These are phyloP conservation scores for Endocalyx cinctus DNA, from an alignment of 2,329 filamentous ascomycete species.

Conservation along the genomic window DNA sequence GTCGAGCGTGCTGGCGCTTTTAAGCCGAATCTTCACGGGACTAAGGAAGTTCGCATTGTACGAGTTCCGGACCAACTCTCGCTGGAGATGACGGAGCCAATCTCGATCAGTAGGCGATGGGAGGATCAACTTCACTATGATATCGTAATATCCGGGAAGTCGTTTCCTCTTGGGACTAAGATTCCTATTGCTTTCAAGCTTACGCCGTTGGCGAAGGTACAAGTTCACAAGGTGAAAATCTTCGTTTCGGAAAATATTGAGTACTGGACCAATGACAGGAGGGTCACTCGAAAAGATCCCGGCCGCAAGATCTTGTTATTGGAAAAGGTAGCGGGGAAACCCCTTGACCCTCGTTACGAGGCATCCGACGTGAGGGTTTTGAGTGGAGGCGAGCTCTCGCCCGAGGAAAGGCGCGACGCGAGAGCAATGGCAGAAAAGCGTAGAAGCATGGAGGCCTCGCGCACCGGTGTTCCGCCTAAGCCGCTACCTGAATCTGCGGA, in stretches of 20 bases:
- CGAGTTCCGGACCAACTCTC: constrained; percentile 83
- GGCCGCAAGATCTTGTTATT: constrained; percentile 81
- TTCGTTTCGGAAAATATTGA: constrained; percentile 87
- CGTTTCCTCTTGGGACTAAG: constrained; percentile 80
- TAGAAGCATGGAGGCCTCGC: constrained; percentile 50
- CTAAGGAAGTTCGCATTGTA: constrained; percentile 77
- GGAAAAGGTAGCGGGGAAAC: constrained; percentile 79
- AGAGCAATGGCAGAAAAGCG: constrained; percentile 41
- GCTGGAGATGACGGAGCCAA: constrained; percentile 85
- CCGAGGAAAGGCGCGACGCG: constrained; percentile 43
- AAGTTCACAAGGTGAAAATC: constrained; percentile 88
- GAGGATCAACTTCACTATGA: constrained; percentile 95
- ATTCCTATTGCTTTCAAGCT: constrained; percentile 93
- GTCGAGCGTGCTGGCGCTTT: constrained; percentile 87
- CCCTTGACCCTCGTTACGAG: constrained; percentile 66
- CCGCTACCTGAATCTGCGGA: constrained; percentile 50
- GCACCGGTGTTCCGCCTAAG: constrained; percentile 32
- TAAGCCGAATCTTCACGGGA: constrained; percentile 78
- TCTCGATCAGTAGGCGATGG: constrained; percentile 90
- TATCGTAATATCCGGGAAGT: constrained; percentile 93
- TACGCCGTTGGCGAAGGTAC: constrained; percentile 87
- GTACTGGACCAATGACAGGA: constrained; percentile 82
- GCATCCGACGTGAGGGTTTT: constrained; percentile 72
- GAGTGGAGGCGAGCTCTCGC: constrained; percentile 71
- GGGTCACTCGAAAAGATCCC: constrained; percentile 78